phyloP scores from a whole-genome alignment of 2,329 filamentous ascomycete genomes.

The Thelonectria discophora region DNA sequence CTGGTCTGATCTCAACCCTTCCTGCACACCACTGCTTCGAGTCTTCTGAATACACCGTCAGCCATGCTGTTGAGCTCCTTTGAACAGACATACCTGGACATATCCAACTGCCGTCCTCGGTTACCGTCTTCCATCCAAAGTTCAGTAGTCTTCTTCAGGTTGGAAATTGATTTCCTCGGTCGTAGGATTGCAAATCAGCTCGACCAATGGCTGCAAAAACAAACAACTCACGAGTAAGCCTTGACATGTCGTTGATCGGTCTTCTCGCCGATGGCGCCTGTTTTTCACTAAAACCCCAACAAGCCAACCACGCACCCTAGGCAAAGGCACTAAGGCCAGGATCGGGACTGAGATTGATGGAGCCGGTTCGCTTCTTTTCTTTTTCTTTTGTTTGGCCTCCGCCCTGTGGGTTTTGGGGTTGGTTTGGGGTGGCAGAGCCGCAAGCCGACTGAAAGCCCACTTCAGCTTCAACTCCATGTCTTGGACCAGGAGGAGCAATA shows the following conservation, averaged over 20 bases:
- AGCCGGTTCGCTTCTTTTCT: slow-evolving; percentile 13
- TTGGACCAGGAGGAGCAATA: background rate
- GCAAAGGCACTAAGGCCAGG: slow-evolving; percentile 11
- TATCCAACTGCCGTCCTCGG: slow-evolving; percentile 1
- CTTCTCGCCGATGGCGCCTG: slow-evolving; percentile 5
- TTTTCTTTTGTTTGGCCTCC: slow-evolving; percentile 7
- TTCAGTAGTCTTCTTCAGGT: background rate
- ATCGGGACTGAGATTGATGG: slow-evolving; percentile 13
- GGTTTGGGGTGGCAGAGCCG: slow-evolving; percentile 20
- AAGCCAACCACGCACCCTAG: background rate
- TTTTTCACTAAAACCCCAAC: slow-evolving; percentile 2
- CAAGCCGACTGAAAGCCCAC: slow-evolving; percentile 8
- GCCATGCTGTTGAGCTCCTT: background rate
- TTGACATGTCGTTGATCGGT: slow-evolving; percentile 6
- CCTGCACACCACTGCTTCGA: background rate
- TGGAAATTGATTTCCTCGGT: background rate
- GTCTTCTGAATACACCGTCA: background rate
- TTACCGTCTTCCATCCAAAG: slow-evolving; percentile 3
- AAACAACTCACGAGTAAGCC: background rate
- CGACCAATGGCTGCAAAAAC: background rate
- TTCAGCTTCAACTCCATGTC: slow-evolving; percentile 8
- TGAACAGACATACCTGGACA: background rate
- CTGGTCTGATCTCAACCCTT: background rate
- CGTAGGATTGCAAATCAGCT: background rate
- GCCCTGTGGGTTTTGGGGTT: background rate